These are phyloP conservation scores for Fusarium musae DNA, from an alignment of 2,329 filamentous ascomycete species.

Conservation along the genomic window DNA sequence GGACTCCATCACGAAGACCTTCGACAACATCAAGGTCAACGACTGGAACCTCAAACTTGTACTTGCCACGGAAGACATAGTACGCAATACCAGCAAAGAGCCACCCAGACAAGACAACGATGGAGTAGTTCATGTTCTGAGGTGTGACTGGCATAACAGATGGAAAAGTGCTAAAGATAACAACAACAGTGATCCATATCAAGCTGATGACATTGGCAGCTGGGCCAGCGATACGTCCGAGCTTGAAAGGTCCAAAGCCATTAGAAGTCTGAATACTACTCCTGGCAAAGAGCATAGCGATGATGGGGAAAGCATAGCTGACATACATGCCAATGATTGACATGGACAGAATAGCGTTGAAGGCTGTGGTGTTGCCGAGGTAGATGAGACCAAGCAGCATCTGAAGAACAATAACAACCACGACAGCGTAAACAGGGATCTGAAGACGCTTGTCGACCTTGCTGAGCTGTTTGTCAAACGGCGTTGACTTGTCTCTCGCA, in stretches of 20 bases:
- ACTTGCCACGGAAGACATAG: conserved; percentile 42
- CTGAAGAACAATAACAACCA: conserved; percentile 42
- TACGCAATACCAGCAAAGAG: conserved; percentile 49
- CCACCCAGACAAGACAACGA: conserved; percentile 56
- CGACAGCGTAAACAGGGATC: conserved; percentile 49
- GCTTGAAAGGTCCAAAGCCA: conserved; percentile 41
- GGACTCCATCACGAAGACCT: neutral
- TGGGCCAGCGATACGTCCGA: conserved; percentile 49
- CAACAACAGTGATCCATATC: conserved; percentile 56
- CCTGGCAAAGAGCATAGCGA: conserved; percentile 51
- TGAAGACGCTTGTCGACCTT: conserved; percentile 47
- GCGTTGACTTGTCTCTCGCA: conserved; percentile 51
- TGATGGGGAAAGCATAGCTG: conserved; percentile 56
- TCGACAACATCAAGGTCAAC: conserved; percentile 4
- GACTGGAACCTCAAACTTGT: conserved; percentile 41
- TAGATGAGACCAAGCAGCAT: conserved; percentile 53
- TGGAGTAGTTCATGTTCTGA: conserved; percentile 60
- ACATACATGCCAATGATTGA: conserved; percentile 56
- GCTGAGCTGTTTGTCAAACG: conserved; percentile 52
- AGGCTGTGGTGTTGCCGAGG: conserved; percentile 55
- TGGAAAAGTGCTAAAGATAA: conserved; percentile 60
- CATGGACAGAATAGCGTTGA: conserved; percentile 55
- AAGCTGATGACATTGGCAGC: conserved; percentile 54
- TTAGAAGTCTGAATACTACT: conserved; percentile 36
- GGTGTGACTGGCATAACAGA: conserved; percentile 52